phyloP scores from a whole-genome alignment of 148 eudicot species.

The Chenopodium suecicum region DNA sequence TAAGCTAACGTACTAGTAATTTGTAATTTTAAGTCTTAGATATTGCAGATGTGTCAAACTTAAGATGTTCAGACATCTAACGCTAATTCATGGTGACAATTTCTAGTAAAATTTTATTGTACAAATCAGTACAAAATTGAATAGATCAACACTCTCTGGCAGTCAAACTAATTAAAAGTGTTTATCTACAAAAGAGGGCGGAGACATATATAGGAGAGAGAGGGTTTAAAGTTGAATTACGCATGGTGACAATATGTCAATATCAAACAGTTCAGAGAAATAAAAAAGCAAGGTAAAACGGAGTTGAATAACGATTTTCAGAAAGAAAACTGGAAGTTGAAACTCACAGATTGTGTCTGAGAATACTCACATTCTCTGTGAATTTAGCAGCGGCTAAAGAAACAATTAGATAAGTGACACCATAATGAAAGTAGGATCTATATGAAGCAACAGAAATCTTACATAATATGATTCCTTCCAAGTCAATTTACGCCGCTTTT shows the following conservation, averaged over 20 bases:
- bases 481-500: conserved; percentile 65
- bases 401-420: background rate
- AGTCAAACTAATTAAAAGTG: background rate
- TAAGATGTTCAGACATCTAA: background rate
- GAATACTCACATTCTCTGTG: background rate
- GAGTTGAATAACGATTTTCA: background rate
- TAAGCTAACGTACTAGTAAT: background rate
- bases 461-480: conserved; percentile 72
- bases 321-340: background rate
- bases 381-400: background rate
- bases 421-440: background rate
- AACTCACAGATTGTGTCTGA: background rate
- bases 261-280: background rate
- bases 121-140: background rate
- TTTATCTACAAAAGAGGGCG: background rate
- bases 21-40: background rate
- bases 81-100: background rate
- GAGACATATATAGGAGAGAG: background rate
- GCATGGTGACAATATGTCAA: background rate
- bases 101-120: background rate
- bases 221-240: background rate
- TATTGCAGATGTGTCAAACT: background rate
- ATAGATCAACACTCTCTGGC: background rate
- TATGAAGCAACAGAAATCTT: conserved; percentile 28
- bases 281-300: background rate